Evolutionary conservation across 805 yeast species (phyloP), one percentile per base, ranked within the genome.

Genomic region (Candida khao-thaluensis): DNA sequence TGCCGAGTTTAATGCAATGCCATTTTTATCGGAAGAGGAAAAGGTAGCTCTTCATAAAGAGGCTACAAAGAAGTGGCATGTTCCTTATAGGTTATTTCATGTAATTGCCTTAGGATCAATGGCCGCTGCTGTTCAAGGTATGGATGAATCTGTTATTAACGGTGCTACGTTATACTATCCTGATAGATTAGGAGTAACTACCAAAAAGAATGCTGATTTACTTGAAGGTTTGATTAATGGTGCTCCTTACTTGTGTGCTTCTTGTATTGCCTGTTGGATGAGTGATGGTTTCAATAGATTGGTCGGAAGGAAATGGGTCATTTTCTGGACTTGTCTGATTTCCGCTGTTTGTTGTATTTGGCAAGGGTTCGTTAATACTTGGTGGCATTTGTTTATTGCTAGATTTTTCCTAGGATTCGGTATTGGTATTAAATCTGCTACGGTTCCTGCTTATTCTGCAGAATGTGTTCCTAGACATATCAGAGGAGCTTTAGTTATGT

Each of bases 61-160:
- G 66, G 74, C 52, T 50, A 66, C 57, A n/a, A 51, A 59, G 32
- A 64, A 53, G 38, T 69, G 71, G 71, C 63, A 63, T 40, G 72
- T 74, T 17, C 79, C 74, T 66, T 15, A 51, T 7, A 76, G 71
- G 42, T 64, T 82, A 49, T 58, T 74, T 45, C 76, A 66, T 42
- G 71, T 76, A 14, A 72, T 77, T 57, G 72, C 80, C 7, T 61
- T 79, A 51, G 78, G 83, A 32, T 80, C 86, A 3, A 65, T 81
- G 68, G 79, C 84, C 37, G 82, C 85, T 3, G 80, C 82, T 5
- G 84, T 80, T 29, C 88, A 81, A 53, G 88, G 88, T 37, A 79
- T 79, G 85, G 88, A 81, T 56, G 85, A 82, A 55, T 73, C 85
- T 5, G 86, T 80, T 9, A 64, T 79, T 42, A 80, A 81, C 45